These are phyloP conservation scores for Trichomonas tenax DNA, from an alignment of 208 protist genomes.

Conservation along the genomic window DNA sequence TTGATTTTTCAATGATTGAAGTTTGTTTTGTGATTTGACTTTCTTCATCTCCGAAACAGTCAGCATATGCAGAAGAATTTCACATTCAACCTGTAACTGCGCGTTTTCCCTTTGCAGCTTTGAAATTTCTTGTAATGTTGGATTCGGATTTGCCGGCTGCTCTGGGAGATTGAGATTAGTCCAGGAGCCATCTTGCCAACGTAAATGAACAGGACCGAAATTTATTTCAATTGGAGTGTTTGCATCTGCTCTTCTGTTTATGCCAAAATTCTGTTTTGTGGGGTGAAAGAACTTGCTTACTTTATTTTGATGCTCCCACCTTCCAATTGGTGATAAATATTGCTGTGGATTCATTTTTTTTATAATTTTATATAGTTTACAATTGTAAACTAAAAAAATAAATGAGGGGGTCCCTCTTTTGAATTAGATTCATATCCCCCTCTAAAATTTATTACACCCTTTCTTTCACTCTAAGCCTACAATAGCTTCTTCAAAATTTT, in stretches of 20 bases:
- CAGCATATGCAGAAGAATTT: neutral
- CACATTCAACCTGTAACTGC: neutral
- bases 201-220: neutral
- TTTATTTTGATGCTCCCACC: too few species aligned
- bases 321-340: too few species aligned
- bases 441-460: too few species aligned
- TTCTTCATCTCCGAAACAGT: neutral
- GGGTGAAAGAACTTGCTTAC: too few species aligned
- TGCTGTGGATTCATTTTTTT: too few species aligned
- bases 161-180: neutral
- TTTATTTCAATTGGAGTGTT: neutral
- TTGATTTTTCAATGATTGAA: neutral
- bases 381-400: too few species aligned
- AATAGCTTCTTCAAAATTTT: too few species aligned
- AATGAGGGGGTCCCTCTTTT: too few species aligned
- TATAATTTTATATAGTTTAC: too few species aligned
- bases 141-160: neutral
- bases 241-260: neutral
- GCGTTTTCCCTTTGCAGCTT: neutral
- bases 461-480: too few species aligned
- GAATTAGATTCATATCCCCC: too few species aligned
- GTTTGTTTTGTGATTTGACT: neutral
- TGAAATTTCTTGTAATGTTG: neutral
- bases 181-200: neutral
- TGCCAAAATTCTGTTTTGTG: neutral